A percentile compares a stretch with the other conserved stretches of the same genome.
Evolutionary conservation across 2,329 filamentous ascomycete genomes (phyloP).

Genomic region (Lomentospora prolificans): DNA sequence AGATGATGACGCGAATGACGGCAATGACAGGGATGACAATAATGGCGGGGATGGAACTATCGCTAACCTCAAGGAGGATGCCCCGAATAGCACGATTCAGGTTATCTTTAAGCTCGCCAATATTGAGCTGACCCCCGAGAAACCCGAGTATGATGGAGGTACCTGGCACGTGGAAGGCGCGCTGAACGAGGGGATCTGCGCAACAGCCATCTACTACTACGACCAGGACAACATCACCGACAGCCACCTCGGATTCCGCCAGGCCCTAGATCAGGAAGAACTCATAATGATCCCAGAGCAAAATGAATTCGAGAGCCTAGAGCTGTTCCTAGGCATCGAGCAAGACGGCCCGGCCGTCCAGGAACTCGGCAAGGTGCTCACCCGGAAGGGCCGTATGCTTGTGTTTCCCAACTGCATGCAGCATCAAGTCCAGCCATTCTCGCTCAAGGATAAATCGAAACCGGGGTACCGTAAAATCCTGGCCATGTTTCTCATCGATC

Average conservation of each 20-base stretch:
- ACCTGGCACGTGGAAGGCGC: constrained; percentile 46
- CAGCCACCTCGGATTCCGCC: constrained; percentile 39
- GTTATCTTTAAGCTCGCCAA: constrained; percentile 55
- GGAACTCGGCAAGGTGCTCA: constrained; percentile 29
- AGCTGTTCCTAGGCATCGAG: constrained; percentile 24
- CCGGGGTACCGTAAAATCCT: constrained; percentile 48
- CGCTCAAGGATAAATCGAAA: constrained; percentile 35
- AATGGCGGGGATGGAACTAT: constrained; percentile 23
- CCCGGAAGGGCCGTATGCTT: constrained; percentile 31
- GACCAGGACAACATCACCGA: constrained; percentile 50
- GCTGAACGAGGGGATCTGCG: constrained; percentile 53
- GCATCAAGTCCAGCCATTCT: constrained; percentile 40
- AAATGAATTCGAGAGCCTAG: constrained; percentile 22
- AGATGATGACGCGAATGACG: constrained; percentile 12
- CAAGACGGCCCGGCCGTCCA: constrained; percentile 16
- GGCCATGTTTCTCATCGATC: constrained; percentile 50
- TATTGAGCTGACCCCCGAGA: constrained; percentile 49
- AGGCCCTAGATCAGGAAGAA: constrained; percentile 23
- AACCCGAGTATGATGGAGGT: constrained; percentile 42
- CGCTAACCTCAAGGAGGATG: constrained; percentile 6
- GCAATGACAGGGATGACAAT: no score
- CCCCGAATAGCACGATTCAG: constrained; percentile 32
- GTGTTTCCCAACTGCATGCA: constrained; percentile 35
- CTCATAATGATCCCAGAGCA: constrained; percentile 19
- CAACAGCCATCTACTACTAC: constrained; percentile 53